Conservation (phyloP, 2,329 filamentous ascomycete genomes). For the Aspergillus arachidicola region DNA sequence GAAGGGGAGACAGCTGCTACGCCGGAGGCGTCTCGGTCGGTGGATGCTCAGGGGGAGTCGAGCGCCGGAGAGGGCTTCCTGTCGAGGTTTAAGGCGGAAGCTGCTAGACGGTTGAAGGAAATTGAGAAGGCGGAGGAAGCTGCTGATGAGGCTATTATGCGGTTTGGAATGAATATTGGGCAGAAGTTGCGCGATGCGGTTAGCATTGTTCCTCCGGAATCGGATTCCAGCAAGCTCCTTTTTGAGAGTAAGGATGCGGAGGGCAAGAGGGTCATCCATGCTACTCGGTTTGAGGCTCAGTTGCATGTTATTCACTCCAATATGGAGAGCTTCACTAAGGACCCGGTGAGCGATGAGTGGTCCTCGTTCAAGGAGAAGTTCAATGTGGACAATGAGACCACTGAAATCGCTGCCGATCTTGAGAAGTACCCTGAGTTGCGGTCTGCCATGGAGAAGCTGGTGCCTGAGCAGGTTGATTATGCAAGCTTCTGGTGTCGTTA, state of each 20-base stretch:
- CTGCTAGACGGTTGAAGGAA: slow-evolving; percentile 80
- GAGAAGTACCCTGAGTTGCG: slow-evolving; percentile 85
- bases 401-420: slow-evolving; percentile 77
- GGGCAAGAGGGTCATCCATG: slow-evolving; percentile 92
- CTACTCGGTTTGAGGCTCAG: slow-evolving; percentile 91
- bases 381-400: slow-evolving; percentile 80
- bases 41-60: slow-evolving; percentile 23
- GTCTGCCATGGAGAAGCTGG: slow-evolving; percentile 88
- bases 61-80: slow-evolving; percentile 65
- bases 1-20: slow-evolving; percentile 33
- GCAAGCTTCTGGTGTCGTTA: slow-evolving; percentile 90
- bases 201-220: slow-evolving; percentile 73
- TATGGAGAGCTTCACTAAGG: slow-evolving; percentile 77
- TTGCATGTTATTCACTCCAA: slow-evolving; percentile 92
- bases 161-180: slow-evolving; percentile 85
- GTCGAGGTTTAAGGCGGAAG: slow-evolving; percentile 73
- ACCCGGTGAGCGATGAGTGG: slow-evolving; percentile 77
- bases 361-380: slow-evolving; percentile 73
- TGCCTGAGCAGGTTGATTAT: slow-evolving; percentile 92
- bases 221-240: slow-evolving; percentile 65
- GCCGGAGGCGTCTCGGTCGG: slow-evolving; percentile 14
- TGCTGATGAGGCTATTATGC: slow-evolving; percentile 89
- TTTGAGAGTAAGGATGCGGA: slow-evolving; percentile 92
- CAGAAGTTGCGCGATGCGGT: slow-evolving; percentile 91
- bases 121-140: slow-evolving; percentile 92